Evolutionary conservation across 306 rosid genomes (phyloP), one percentile per base, ranked within the genome.

Genomic region (Canavalia gladiata): DNA sequence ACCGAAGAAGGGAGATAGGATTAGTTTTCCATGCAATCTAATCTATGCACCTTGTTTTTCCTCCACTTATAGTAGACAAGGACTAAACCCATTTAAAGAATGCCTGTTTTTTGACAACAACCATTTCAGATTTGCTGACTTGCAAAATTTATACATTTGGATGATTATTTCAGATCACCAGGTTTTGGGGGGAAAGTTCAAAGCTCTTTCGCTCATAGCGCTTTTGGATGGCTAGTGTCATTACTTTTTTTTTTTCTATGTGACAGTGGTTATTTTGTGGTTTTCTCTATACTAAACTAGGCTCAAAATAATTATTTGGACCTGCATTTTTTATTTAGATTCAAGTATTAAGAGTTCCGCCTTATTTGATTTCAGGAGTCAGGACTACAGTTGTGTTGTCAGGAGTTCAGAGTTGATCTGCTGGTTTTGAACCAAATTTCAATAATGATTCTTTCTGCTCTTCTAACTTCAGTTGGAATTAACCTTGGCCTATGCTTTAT

Each of bases 391-490:
- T 63, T 84, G 80, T 43, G 58, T 71, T 82, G 43, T 31, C 68
- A 55, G 81, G 62, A 57, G 63, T 63, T 52, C 68, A 28, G n/a
- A 68, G 64, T 75, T 73, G 75, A 83, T 68, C 69, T 49, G 62
- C 83, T 58, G 74, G 76, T 83, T 83, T 73, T 75, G 64, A 76
- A 65, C 72, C 50, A n/a, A 62, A 69, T 81, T 52, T 74, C 56
- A 64, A 86, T 42, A 73, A 93, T 93, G 97, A 81, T 90, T 42
- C 85, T 94, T 29, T 84, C 93, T 50, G 97, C 98, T 59, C 90
- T 94, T 25, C 81, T 91, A 77, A 91, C 97, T 37, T 94, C 97
- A 11, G 97, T 94, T 9, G 98, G 90, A 55, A 94, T 94, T 83
- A 94, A 94, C 74, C 85, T 94, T 50, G 85, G 92, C 54, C 84